A percentile compares a stretch with the other conserved stretches of the same genome.
These are phyloP conservation scores for Backusella psychrophila DNA, from an alignment of 192 early-diverging fungal genomes.

Conservation along the genomic window DNA sequence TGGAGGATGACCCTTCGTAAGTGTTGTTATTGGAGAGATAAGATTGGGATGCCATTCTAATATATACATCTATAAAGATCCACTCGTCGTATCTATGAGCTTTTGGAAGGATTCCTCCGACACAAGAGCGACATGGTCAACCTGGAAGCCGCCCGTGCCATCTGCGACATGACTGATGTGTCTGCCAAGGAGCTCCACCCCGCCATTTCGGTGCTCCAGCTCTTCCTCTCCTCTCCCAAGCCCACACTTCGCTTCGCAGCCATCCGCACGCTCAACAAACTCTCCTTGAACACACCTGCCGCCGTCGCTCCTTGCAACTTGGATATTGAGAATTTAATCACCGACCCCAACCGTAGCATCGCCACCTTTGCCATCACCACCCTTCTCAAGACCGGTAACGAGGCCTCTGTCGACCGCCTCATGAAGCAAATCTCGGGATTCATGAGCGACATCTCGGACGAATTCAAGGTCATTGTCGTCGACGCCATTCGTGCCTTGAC, in stretches of 20 bases:
- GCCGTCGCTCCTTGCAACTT: constrained; percentile 94
- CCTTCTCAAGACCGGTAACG: constrained; percentile 98
- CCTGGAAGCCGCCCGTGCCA: constrained; percentile 93
- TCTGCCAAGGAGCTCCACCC: constrained; percentile 83
- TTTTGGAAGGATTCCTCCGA: constrained; percentile 85
- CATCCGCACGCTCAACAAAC: constrained; percentile 93
- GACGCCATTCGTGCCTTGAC: constrained; percentile 96
- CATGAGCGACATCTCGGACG: constrained; percentile 98
- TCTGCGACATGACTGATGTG: constrained; percentile 86
- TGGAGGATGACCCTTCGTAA: constrained; percentile 72
- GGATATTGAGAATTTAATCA: constrained; percentile 98
- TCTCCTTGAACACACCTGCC: constrained; percentile 85
- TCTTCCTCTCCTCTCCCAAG: constrained; percentile 92
- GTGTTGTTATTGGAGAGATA: not conserved
- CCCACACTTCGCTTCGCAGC: constrained; percentile 93
- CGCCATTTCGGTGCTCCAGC: constrained; percentile 88
- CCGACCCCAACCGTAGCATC: constrained; percentile 94
- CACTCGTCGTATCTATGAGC: constrained; percentile 69
- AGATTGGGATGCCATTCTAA: not conserved
- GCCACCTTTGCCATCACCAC: constrained; percentile 99
- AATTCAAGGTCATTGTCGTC: constrained; percentile 98
- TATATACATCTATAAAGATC: constrained; percentile 29
- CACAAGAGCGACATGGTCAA: constrained; percentile 99
- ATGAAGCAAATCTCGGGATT: constrained; percentile 99
- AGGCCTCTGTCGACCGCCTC: constrained; percentile 93